Percentiles rank a stretch among this genome's conserved stretches.
These are phyloP conservation scores for Mortierella alpina DNA, from an alignment of 192 early-diverging fungal species.

Conservation along the genomic window DNA sequence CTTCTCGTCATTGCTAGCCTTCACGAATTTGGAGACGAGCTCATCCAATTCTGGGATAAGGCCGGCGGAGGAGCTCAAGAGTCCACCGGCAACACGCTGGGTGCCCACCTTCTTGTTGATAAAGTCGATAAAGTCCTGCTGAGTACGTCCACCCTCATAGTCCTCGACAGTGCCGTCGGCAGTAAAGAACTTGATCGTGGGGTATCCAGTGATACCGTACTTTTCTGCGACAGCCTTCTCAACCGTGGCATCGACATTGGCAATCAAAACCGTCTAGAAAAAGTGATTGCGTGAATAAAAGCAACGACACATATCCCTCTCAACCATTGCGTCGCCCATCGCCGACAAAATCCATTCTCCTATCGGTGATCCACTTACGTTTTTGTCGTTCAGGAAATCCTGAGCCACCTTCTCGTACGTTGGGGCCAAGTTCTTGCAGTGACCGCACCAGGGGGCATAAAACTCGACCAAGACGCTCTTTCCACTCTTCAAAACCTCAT, in stretches of 20 bases:
- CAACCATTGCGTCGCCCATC: background rate
- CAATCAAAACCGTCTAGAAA: slow-evolving; percentile 72
- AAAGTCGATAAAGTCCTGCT: slow-evolving; percentile 86
- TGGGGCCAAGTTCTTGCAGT: slow-evolving; percentile 84
- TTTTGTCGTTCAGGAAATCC: slow-evolving; percentile 83
- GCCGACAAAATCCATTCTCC: background rate
- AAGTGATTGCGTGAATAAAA: background rate
- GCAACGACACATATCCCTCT: background rate
- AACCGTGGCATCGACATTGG: slow-evolving; percentile 90
- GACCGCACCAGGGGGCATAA: slow-evolving; percentile 95
- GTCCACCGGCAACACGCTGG: slow-evolving; percentile 80
- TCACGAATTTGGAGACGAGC: slow-evolving; percentile 70
- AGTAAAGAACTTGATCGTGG: slow-evolving; percentile 90
- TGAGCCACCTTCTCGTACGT: slow-evolving; percentile 93
- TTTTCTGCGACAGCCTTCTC: slow-evolving; percentile 72
- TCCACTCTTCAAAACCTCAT: slow-evolving; percentile 73
- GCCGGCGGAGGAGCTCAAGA: slow-evolving; percentile 67
- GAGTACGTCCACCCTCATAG: slow-evolving; percentile 81
- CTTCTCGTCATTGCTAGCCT: slow-evolving; percentile 60
- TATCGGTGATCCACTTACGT: slow-evolving; percentile 58
- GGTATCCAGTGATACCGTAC: slow-evolving; percentile 87
- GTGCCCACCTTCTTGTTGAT: slow-evolving; percentile 93
- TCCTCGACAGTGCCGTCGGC: slow-evolving; percentile 70
- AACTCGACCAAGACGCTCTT: slow-evolving; percentile 92
- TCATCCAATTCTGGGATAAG: slow-evolving; percentile 69